These are phyloP conservation scores for Populus tremula DNA, from an alignment of 345 rosid species.

Conservation along the genomic window DNA sequence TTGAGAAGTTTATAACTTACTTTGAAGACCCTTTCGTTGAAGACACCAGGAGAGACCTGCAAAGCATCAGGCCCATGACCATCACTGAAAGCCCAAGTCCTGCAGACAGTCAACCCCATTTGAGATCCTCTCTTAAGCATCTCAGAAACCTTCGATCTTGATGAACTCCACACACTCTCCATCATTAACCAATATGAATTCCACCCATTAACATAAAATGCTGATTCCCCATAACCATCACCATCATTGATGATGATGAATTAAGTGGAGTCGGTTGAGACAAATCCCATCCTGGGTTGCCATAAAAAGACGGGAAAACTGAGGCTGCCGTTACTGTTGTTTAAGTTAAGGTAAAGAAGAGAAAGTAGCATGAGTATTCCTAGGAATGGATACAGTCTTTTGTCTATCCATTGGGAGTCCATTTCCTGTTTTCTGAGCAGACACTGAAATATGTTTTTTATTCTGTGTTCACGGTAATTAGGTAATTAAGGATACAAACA, in stretches of 20 bases:
- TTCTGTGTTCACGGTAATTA: no score
- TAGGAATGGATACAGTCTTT: constrained; percentile 25
- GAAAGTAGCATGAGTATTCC: constrained; percentile 28
- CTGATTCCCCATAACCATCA: neutral
- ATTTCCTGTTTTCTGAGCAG: constrained; percentile 4
- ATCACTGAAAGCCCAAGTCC: constrained; percentile 57
- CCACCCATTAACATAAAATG: constrained; percentile 38
- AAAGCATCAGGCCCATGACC: constrained; percentile 31
- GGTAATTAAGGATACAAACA: no score
- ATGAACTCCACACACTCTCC: constrained; percentile 28
- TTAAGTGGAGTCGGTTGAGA: constrained; percentile 36
- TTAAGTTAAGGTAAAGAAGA: constrained; percentile 32
- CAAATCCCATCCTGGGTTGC: constrained; percentile 42
- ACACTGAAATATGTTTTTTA: no score
- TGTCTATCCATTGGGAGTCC: constrained; percentile 32
- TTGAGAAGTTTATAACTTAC: constrained; percentile 14
- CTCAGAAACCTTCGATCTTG: constrained; percentile 30
- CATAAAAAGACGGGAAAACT: constrained; percentile 22
- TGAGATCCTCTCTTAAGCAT: constrained; percentile 32
- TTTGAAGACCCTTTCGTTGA: constrained; percentile 40
- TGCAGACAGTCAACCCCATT: constrained; percentile 49
- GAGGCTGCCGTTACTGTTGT: neutral
- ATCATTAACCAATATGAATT: constrained; percentile 44
- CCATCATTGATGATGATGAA: constrained; percentile 25
- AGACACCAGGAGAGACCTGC: constrained; percentile 50